Conservation (phyloP, 2,329 filamentous ascomycete genomes). For the Aspergillus caelatus region DNA sequence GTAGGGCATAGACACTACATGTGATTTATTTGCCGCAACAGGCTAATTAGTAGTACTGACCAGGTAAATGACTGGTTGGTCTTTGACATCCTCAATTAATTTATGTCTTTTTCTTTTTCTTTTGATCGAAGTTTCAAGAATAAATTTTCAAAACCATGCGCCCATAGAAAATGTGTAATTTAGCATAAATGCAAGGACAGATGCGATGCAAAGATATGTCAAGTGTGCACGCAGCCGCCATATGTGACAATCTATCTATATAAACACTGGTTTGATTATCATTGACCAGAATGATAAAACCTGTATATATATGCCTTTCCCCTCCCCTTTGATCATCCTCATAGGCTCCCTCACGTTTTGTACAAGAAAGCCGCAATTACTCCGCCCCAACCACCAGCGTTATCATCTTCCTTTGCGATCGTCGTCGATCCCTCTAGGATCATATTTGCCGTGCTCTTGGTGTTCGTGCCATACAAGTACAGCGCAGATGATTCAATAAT, state of each 20-base stretch:
- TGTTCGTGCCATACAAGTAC: conserved; percentile 34
- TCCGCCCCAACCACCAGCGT: conserved; percentile 39
- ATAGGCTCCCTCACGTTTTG: conserved; percentile 13
- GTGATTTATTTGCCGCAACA: neutral
- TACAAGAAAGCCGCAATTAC: conserved; percentile 36
- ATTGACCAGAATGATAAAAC: neutral
- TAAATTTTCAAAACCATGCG: neutral
- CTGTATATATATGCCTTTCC: conserved; percentile 1
- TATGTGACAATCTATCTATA: neutral
- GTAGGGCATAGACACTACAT: neutral
- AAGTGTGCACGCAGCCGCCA: neutral
- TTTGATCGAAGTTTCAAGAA: neutral
- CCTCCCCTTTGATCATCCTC: neutral
- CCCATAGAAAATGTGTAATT: neutral
- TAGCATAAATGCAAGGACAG: neutral
- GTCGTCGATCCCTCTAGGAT: conserved; percentile 27
- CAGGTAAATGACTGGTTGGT: neutral
- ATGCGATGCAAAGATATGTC: neutral
- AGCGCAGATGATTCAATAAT: conserved; percentile 28
- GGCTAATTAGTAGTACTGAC: neutral
- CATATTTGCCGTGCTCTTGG: conserved; percentile 34
- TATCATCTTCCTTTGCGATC: conserved; percentile 29
- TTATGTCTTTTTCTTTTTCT: neutral
- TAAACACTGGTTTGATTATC: neutral
- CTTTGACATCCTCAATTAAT: neutral